Evolutionary conservation across 768 basidiomycete species (phyloP).

Genomic region (Daedaleopsis nitida): DNA sequence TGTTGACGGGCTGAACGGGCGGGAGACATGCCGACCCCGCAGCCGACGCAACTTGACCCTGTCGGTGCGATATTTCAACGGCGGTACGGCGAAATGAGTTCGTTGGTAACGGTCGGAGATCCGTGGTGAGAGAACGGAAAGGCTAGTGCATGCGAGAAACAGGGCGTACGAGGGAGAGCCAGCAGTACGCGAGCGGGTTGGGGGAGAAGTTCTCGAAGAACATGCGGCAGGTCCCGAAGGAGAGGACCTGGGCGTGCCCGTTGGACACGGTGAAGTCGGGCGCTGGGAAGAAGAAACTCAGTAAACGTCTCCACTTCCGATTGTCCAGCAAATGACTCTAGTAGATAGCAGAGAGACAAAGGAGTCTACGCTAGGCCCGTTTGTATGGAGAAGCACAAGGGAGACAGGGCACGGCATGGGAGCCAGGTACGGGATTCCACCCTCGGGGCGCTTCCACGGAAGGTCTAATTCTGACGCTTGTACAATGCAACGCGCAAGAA

Average conservation of each 20-base stretch:
- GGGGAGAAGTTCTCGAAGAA: constrained; percentile 27
- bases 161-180: constrained; percentile 18
- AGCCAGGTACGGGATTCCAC: too few relatives aligned
- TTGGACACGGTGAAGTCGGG: constrained; percentile 21
- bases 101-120: background rate
- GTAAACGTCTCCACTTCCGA: background rate
- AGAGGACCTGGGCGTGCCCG: constrained; percentile 21
- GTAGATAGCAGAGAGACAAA: background rate
- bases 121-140: background rate
- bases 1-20: constrained; percentile 18
- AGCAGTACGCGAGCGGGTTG: constrained; percentile 24
- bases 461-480: too few relatives aligned
- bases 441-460: too few relatives aligned
- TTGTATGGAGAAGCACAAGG: too few relatives aligned
- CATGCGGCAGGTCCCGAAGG: constrained; percentile 28
- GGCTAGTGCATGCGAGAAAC: too few relatives aligned
- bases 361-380: too few relatives aligned
- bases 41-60: constrained; percentile 19
- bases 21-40: constrained; percentile 23
- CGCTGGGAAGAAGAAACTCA: constrained; percentile 4
- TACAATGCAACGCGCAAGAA: background rate
- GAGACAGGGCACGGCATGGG: too few relatives aligned
- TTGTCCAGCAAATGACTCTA: too few relatives aligned
- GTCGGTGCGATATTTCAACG: background rate
- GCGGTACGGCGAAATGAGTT: too few relatives aligned